phyloP scores from a whole-genome alignment of 1,284 basidiomycete genomes.

The Boletus calvinii region DNA sequence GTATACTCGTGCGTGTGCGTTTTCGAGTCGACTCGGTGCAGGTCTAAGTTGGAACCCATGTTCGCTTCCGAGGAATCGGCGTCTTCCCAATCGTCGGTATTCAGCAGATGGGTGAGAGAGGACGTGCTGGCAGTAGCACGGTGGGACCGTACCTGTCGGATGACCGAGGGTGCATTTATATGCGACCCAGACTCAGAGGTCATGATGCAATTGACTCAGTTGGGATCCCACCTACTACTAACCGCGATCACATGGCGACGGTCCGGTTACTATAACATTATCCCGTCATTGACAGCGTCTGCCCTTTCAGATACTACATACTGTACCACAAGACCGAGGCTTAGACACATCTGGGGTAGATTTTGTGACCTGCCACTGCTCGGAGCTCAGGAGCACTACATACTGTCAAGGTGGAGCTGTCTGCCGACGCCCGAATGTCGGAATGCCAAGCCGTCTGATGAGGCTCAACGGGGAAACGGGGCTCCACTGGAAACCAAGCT shows the following conservation, averaged over 20 bases:
- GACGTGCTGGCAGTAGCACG: constrained; percentile 11
- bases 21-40: constrained; percentile 7
- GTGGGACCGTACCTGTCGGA: not conserved
- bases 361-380: too few relatives aligned
- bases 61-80: not conserved
- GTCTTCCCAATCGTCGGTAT: constrained; percentile 2
- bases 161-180: constrained; percentile 21
- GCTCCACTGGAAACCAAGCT: too few relatives aligned
- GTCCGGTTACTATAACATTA: not conserved
- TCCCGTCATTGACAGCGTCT: not conserved
- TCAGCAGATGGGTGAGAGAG: constrained; percentile 17
- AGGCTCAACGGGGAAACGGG: too few relatives aligned
- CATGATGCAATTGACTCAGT: not conserved
- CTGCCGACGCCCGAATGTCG: too few relatives aligned
- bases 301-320: not conserved
- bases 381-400: too few relatives aligned
- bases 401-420: too few relatives aligned
- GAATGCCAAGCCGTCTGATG: too few relatives aligned
- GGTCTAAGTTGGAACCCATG: constrained; percentile 11
- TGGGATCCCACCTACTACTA: not conserved
- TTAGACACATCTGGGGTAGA: too few relatives aligned
- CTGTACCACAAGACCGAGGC: too few relatives aligned
- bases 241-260: not conserved
- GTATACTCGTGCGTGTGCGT: constrained; percentile 1
- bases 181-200: not conserved